Conservation (phyloP, 2,329 filamentous ascomycete species). For the Fusarium sterilihyphosum region DNA sequence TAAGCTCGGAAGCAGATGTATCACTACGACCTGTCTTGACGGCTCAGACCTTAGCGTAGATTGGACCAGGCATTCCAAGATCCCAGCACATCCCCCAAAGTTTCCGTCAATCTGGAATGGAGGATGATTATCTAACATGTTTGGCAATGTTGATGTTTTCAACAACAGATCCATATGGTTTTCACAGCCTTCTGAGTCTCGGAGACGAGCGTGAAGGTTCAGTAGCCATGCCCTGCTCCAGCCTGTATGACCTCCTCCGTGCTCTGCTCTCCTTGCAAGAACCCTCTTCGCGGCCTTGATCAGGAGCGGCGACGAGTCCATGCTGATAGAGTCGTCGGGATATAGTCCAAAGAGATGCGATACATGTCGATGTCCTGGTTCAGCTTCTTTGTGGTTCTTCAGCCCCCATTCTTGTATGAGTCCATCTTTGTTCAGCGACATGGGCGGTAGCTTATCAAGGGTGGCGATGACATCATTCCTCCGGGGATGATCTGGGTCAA, state of each 20-base stretch:
- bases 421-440: constrained; percentile 27
- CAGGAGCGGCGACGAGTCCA: constrained; percentile 32
- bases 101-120: constrained; percentile 47
- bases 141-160: constrained; percentile 24
- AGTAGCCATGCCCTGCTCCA: constrained; percentile 63
- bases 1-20: constrained; percentile 32
- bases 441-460: constrained; percentile 1
- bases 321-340: constrained; percentile 49
- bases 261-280: constrained; percentile 42
- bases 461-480: background rate
- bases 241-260: constrained; percentile 58
- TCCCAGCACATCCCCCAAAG: constrained; percentile 40
- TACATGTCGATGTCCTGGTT: constrained; percentile 61
- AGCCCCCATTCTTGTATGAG: constrained; percentile 54
- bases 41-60: constrained; percentile 4
- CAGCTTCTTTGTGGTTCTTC: constrained; percentile 51
- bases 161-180: constrained; percentile 34
- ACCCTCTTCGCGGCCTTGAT: constrained; percentile 44
- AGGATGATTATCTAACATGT: constrained; percentile 36
- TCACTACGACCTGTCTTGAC: background rate
- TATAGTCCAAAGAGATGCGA: constrained; percentile 61
- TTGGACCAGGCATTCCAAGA: constrained; percentile 38
- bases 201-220: constrained; percentile 58
- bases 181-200: constrained; percentile 18
- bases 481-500: constrained; percentile 6